These are phyloP conservation scores for Alternaria hordeiaustralica DNA, from an alignment of 2,329 filamentous ascomycete species.

Conservation along the genomic window DNA sequence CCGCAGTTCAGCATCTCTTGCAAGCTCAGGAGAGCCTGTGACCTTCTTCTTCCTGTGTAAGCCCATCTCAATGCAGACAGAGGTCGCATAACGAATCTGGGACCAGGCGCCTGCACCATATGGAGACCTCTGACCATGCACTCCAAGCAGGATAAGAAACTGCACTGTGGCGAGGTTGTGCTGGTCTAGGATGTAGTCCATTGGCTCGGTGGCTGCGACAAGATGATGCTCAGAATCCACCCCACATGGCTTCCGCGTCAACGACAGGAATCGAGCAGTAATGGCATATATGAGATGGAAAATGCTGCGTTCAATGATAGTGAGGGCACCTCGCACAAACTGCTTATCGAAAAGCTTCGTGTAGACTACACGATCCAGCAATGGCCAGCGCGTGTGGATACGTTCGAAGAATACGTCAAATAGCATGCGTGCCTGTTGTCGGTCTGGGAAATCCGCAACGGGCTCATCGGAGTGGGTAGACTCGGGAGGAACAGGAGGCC, in stretches of 20 bases:
- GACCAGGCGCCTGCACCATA: slow-evolving; percentile 39
- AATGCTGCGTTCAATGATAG: slow-evolving; percentile 29
- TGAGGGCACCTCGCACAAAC: slow-evolving; percentile 22
- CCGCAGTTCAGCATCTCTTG: slow-evolving; percentile 31
- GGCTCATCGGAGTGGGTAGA: slow-evolving; percentile 5
- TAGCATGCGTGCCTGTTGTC: slow-evolving; percentile 23
- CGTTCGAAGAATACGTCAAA: slow-evolving; percentile 37
- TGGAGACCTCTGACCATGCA: slow-evolving; percentile 35
- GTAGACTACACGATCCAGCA: slow-evolving; percentile 32
- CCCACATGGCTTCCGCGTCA: slow-evolving; percentile 33
- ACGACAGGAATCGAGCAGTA: slow-evolving; percentile 31
- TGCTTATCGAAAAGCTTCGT: slow-evolving; percentile 29
- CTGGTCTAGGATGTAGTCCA: slow-evolving; percentile 33
- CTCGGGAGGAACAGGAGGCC: slow-evolving; percentile 4
- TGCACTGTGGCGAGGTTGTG: slow-evolving; percentile 36
- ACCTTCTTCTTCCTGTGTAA: slow-evolving; percentile 35
- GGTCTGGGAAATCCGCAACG: slow-evolving; percentile 14
- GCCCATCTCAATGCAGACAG: slow-evolving; percentile 36
- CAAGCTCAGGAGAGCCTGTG: slow-evolving; percentile 11
- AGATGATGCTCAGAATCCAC: slow-evolving; percentile 35
- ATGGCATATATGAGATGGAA: slow-evolving; percentile 38
- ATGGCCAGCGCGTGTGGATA: slow-evolving; percentile 35
- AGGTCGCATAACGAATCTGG: slow-evolving; percentile 35
- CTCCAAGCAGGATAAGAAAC: slow-evolving; percentile 32
- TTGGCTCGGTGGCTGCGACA: slow-evolving; percentile 28